Evolutionary conservation across 257 asterid species (phyloP).

Genomic region (Mentha longifolia): DNA sequence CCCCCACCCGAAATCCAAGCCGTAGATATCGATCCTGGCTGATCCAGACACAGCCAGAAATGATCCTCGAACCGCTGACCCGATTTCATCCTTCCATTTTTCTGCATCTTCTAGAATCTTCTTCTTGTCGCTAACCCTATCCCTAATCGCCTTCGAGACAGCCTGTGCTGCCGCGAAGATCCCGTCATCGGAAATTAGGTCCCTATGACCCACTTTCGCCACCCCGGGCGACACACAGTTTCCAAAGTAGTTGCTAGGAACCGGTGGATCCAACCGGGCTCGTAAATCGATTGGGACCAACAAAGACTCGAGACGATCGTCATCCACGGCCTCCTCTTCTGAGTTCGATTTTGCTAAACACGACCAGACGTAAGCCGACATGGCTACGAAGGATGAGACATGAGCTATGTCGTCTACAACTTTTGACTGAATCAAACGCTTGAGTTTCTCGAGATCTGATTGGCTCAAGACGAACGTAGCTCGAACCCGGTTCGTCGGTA

Average conservation of each 20-base stretch:
- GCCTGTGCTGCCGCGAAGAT: constrained; percentile 33
- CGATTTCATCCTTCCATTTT: background rate
- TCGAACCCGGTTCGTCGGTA: constrained; percentile 43
- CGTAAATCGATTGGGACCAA: constrained; percentile 39
- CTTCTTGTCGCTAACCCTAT: constrained; percentile 27
- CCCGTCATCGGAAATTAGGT: constrained; percentile 36
- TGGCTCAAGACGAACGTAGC: constrained; percentile 45
- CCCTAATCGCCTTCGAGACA: constrained; percentile 33
- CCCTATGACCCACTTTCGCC: background rate
- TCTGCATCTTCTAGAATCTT: constrained; percentile 28
- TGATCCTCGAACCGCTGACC: background rate
- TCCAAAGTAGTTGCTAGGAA: constrained; percentile 43
- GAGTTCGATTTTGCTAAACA: constrained; percentile 42
- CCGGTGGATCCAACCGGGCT: constrained; percentile 32
- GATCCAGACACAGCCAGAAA: constrained; percentile 36
- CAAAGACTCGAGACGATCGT: constrained; percentile 31
- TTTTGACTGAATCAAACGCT: constrained; percentile 34
- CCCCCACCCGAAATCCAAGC: constrained; percentile 54
- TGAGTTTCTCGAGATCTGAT: constrained; percentile 42
- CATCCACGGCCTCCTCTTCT: background rate
- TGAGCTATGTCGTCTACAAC: constrained; percentile 29
- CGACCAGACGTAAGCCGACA: constrained; percentile 48
- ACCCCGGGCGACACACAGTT: constrained; percentile 32
- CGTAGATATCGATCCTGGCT: constrained; percentile 37
- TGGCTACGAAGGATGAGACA: constrained; percentile 45